phyloP scores from a whole-genome alignment of 306 rosid genomes.

The Medicago ruthenica region DNA sequence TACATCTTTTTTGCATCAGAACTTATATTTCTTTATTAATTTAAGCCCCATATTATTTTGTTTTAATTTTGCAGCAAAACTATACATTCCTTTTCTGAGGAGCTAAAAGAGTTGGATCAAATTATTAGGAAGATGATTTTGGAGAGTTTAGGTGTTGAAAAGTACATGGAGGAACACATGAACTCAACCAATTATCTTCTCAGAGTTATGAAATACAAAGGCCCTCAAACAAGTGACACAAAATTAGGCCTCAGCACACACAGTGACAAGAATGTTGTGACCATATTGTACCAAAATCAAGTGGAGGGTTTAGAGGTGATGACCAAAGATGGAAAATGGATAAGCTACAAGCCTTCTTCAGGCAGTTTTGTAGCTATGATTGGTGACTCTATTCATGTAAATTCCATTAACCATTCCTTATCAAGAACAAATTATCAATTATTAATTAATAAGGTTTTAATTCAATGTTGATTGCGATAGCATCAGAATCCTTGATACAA shows the following conservation, averaged over 20 bases:
- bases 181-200: slow-evolving; percentile 73
- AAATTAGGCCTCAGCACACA: slow-evolving; percentile 63
- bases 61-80: slow-evolving; percentile 53
- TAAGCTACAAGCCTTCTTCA: slow-evolving; percentile 57
- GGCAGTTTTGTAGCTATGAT: slow-evolving; percentile 60
- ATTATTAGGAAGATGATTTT: slow-evolving; percentile 74
- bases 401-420: slow-evolving; percentile 7
- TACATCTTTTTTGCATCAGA: too few species aligned
- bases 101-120: slow-evolving; percentile 61
- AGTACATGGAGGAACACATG: slow-evolving; percentile 75
- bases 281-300: slow-evolving; percentile 72
- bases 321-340: slow-evolving; percentile 78
- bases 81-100: slow-evolving; percentile 57
- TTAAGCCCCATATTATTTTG: background rate
- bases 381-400: slow-evolving; percentile 72
- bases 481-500: background rate
- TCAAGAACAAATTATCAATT: background rate
- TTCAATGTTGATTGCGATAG: background rate
- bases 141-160: slow-evolving; percentile 74
- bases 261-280: slow-evolving; percentile 72
- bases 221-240: slow-evolving; percentile 63
- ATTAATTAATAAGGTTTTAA: background rate
- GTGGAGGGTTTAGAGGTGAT: slow-evolving; percentile 73
- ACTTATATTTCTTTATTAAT: background rate
- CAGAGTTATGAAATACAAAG: slow-evolving; percentile 71